These are phyloP conservation scores for Phylloporus sp. DNA, from an alignment of 768 basidiomycete genomes.

Conservation along the genomic window DNA sequence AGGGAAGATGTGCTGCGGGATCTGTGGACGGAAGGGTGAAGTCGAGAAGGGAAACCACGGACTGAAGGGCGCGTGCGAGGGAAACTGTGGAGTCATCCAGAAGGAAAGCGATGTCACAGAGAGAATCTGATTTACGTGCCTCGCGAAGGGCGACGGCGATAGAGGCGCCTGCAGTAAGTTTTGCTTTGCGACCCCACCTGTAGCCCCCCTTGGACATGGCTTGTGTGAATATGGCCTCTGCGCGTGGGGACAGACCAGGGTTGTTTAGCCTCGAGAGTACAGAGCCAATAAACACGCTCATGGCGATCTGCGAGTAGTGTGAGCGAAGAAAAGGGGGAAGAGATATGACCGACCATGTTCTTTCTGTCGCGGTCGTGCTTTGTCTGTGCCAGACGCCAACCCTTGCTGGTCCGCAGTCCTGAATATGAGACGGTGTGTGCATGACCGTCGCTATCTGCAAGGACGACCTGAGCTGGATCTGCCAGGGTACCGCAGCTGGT, in stretches of 20 bases:
- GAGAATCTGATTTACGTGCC: slow-evolving; percentile 59
- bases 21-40: slow-evolving; percentile 53
- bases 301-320: slow-evolving; percentile 47
- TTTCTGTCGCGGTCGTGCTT: slow-evolving; percentile 61
- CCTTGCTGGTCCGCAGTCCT: slow-evolving; percentile 45
- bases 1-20: slow-evolving; percentile 55
- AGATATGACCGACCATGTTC: slow-evolving; percentile 50
- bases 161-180: slow-evolving; percentile 63
- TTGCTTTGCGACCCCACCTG: slow-evolving; percentile 75
- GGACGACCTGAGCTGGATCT: slow-evolving; percentile 58
- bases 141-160: slow-evolving; percentile 71
- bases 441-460: slow-evolving; percentile 45
- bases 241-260: slow-evolving; percentile 61
- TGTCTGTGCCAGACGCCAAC: slow-evolving; percentile 61
- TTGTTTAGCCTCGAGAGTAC: slow-evolving; percentile 56
- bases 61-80: slow-evolving; percentile 53
- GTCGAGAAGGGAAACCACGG: slow-evolving; percentile 49
- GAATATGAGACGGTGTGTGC: slow-evolving; percentile 37
- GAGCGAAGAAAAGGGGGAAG: slow-evolving; percentile 15
- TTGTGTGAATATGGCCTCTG: slow-evolving; percentile 64
- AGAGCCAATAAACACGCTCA: slow-evolving; percentile 58
- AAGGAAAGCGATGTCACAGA: slow-evolving; percentile 66
- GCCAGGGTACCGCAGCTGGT: slow-evolving; percentile 66
- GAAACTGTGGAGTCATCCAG: slow-evolving; percentile 49
- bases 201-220: slow-evolving; percentile 55